A percentile compares a stretch with the other conserved stretches of the same genome.
These are phyloP conservation scores for Phoma sp. DNA, from an alignment of 2,329 filamentous ascomycete genomes.

Conservation along the genomic window DNA sequence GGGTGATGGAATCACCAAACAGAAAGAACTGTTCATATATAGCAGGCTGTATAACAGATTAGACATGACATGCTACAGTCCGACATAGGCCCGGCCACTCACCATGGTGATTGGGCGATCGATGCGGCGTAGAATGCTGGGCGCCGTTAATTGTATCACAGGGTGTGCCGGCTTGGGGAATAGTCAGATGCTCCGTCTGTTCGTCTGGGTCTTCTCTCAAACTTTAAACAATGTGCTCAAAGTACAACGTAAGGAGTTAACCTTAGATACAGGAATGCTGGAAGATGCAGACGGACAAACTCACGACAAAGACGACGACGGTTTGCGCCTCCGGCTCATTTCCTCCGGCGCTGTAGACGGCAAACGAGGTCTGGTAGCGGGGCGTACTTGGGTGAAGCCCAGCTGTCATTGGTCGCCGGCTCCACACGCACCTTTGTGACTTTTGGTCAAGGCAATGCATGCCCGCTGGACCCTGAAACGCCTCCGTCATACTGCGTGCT, in stretches of 20 bases:
- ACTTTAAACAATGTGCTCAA: background rate
- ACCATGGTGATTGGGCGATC: slow-evolving; percentile 16
- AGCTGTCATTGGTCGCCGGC: slow-evolving; percentile 11
- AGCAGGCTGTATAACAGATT: slow-evolving; percentile 29
- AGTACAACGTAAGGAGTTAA: background rate
- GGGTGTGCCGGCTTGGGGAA: slow-evolving; percentile 9
- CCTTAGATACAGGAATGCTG: background rate
- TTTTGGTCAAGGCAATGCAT: background rate
- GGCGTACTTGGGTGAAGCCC: slow-evolving; percentile 5
- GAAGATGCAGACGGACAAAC: slow-evolving; percentile 4
- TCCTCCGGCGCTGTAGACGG: slow-evolving; percentile 11
- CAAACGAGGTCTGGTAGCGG: slow-evolving; percentile 10
- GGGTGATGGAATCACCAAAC: slow-evolving; percentile 89
- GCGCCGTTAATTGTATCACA: slow-evolving; percentile 22
- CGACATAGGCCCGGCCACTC: slow-evolving; percentile 3
- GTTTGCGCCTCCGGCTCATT: slow-evolving; percentile 5
- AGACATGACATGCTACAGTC: background rate
- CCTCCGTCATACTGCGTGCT: slow-evolving; percentile 8
- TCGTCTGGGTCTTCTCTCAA: background rate
- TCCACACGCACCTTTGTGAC: slow-evolving; percentile 5
- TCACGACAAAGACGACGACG: slow-evolving; percentile 1
- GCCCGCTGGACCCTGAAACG: slow-evolving; percentile 20
- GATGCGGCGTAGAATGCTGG: slow-evolving; percentile 4
- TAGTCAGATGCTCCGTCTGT: slow-evolving; percentile 1
- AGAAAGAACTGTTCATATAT: slow-evolving; percentile 66